Evolutionary conservation across 2,329 filamentous ascomycete species (phyloP).

Genomic region (Colletotrichum sp.): DNA sequence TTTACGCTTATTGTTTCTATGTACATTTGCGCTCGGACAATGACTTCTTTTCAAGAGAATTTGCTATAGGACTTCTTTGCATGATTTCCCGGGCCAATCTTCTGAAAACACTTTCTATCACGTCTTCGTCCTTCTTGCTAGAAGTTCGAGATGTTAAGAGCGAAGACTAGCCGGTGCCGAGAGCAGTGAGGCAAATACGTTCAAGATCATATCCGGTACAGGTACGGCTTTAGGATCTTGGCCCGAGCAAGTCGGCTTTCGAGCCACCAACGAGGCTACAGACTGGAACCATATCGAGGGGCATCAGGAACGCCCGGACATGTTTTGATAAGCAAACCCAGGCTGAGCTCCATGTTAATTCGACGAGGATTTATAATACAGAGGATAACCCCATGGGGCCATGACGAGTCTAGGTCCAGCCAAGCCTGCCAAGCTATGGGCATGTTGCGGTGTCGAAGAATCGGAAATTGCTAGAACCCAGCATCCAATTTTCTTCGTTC

Average conservation of each 20-base stretch:
- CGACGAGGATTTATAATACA: background rate
- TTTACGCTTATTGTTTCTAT: background rate
- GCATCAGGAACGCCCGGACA: background rate
- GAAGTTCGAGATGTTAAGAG: background rate
- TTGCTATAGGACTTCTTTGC: accelerated
- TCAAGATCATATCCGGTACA: background rate
- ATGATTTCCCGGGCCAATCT: background rate
- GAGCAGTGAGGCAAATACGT: background rate
- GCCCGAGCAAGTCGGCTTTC: background rate
- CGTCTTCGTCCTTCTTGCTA: background rate
- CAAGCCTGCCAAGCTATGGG: conserved; percentile 2
- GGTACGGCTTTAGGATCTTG: background rate
- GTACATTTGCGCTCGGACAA: background rate
- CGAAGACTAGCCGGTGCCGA: background rate
- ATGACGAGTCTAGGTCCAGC: background rate
- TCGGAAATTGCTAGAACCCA: background rate
- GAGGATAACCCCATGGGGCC: background rate
- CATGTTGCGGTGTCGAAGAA: background rate
- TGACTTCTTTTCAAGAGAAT: background rate
- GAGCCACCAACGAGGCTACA: background rate
- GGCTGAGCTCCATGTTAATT: background rate
- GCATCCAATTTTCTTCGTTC: background rate
- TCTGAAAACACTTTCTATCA: background rate
- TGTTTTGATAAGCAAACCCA: background rate
- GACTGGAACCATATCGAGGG: background rate